phyloP scores from a whole-genome alignment of 345 rosid genomes.

The Psidium guajava region DNA sequence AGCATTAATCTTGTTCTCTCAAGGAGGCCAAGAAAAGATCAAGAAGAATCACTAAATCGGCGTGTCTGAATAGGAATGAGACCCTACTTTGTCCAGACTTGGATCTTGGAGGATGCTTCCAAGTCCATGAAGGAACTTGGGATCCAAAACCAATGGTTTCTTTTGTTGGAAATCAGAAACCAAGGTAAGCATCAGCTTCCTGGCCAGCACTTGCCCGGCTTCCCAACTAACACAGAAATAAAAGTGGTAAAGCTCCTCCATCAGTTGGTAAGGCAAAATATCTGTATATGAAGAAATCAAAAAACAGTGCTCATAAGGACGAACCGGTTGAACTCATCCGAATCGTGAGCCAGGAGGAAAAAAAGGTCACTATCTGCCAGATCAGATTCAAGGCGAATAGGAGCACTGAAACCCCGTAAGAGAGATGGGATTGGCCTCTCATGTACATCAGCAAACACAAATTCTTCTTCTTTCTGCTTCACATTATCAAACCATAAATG shows the following conservation, averaged over 20 bases:
- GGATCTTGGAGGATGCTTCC: conserved; percentile 61
- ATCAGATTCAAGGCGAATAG: conserved; percentile 83
- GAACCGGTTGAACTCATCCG: conserved; percentile 93
- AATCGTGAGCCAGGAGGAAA: conserved; percentile 94
- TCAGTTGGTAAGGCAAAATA: background rate
- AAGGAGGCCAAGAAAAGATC: background rate
- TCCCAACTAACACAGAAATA: conserved; percentile 63
- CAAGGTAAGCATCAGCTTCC: conserved; percentile 84
- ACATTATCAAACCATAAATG: conserved; percentile 3
- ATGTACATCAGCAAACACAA: conserved; percentile 59
- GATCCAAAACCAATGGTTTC: conserved; percentile 55
- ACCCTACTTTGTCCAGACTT: conserved; percentile 69
- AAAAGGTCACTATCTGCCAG: conserved; percentile 62
- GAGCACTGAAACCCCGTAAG: conserved; percentile 87
- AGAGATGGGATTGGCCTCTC: conserved; percentile 88
- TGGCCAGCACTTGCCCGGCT: conserved; percentile 87
- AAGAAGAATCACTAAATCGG: background rate
- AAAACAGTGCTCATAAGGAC: conserved; percentile 9
- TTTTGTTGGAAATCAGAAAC: conserved; percentile 75
- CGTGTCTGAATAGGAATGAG: background rate
- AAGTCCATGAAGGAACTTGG: conserved; percentile 67
- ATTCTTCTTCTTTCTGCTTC: conserved; percentile 88
- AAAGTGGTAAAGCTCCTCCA: background rate
- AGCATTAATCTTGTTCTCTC: background rate
- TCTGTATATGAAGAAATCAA: background rate